Percentiles rank a stretch among this genome's conserved stretches.
Conservation (phyloP, 2,329 filamentous ascomycete genomes). For the Cladophialophora carrionii region DNA sequence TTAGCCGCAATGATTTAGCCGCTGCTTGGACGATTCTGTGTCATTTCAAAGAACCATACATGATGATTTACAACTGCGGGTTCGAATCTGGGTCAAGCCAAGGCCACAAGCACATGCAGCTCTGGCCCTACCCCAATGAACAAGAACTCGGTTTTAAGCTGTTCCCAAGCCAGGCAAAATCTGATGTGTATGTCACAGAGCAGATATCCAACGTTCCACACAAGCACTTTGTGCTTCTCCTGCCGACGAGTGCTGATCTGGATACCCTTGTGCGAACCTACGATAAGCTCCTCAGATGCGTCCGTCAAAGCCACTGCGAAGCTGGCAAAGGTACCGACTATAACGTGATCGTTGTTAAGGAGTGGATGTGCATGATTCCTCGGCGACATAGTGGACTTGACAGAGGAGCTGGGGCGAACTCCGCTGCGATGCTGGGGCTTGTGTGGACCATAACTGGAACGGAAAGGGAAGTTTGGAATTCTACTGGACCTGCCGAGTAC, state of each 20-base stretch:
- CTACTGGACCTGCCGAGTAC: constrained; percentile 33
- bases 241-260: constrained; percentile 30
- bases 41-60: constrained; percentile 39
- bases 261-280: constrained; percentile 32
- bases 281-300: constrained; percentile 34
- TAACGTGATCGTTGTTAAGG: constrained; percentile 40
- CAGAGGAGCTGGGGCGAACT: constrained; percentile 35
- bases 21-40: constrained; percentile 46
- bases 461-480: constrained; percentile 36
- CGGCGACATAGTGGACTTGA: constrained; percentile 33
- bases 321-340: constrained; percentile 36
- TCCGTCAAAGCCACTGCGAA: constrained; percentile 31
- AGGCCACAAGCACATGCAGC: constrained; percentile 53
- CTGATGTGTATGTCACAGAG: constrained; percentile 31
- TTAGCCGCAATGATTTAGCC: constrained; percentile 45
- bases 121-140: constrained; percentile 44
- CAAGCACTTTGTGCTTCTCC: constrained; percentile 40
- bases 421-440: constrained; percentile 39
- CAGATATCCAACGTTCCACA: constrained; percentile 37
- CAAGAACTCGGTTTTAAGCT: constrained; percentile 31
- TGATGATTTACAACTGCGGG: constrained; percentile 54
- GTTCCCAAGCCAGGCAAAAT: constrained; percentile 37
- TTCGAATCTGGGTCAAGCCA: constrained; percentile 50
- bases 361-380: constrained; percentile 40
- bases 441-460: constrained; percentile 36